Conservation (phyloP, 305 asterid genomes). For the Lippia alba region DNA sequence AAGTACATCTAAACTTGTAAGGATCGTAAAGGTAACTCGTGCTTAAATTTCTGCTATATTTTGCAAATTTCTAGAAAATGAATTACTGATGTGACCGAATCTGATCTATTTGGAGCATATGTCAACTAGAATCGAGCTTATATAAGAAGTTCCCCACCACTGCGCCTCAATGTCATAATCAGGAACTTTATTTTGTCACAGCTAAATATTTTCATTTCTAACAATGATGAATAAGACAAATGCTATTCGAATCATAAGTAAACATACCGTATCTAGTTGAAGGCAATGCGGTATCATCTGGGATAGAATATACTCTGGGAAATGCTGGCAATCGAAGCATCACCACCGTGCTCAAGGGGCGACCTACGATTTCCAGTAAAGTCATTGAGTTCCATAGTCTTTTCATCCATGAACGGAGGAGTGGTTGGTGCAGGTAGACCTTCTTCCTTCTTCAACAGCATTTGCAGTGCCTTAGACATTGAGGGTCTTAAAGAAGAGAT, state of each 20-base stretch:
- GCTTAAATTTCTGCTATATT: neutral
- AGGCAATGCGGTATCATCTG: constrained; percentile 38
- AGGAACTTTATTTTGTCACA: neutral
- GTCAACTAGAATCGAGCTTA: no score
- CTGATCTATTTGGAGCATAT: no score
- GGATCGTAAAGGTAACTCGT: no score
- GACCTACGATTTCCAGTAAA: constrained; percentile 30
- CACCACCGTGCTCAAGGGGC: constrained; percentile 27
- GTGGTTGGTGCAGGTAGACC: constrained; percentile 58
- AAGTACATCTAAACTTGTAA: no score
- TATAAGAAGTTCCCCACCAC: no score
- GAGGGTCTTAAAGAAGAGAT: constrained; percentile 54
- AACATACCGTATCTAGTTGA: neutral
- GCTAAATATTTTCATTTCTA: neutral
- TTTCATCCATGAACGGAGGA: constrained; percentile 69
- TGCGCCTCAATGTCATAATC: no score
- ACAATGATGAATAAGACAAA: neutral
- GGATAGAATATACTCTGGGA: constrained; percentile 63
- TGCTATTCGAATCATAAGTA: neutral
- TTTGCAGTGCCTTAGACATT: constrained; percentile 61
- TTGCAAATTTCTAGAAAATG: no score
- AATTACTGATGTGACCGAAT: no score
- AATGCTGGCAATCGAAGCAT: constrained; percentile 52
- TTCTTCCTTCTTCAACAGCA: constrained; percentile 60
- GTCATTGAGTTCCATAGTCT: constrained; percentile 57